These are phyloP conservation scores for Geosmithia putterillii DNA, from an alignment of 2,329 filamentous ascomycete species.

Conservation along the genomic window DNA sequence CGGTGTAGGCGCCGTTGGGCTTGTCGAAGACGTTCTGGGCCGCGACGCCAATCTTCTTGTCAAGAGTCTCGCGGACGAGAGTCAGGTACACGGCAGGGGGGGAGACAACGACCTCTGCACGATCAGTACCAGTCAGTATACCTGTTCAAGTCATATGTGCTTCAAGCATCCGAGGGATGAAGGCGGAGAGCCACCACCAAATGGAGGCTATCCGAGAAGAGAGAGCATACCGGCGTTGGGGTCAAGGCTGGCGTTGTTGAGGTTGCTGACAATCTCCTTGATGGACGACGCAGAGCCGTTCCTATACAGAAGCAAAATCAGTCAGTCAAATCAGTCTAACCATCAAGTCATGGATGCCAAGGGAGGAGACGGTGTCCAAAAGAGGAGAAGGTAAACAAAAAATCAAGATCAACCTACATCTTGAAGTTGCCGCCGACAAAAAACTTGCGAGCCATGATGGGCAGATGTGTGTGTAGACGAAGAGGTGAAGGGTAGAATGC, in stretches of 20 bases:
- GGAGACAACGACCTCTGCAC: slow-evolving; percentile 81
- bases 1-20: slow-evolving; percentile 92
- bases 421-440: slow-evolving; percentile 99
- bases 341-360: slow-evolving; percentile 3
- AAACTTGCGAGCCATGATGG: slow-evolving; percentile 87
- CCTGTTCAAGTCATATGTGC: too few species aligned
- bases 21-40: slow-evolving; percentile 97
- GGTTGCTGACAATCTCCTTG: slow-evolving; percentile 77
- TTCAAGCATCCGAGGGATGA: too few species aligned
- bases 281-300: slow-evolving; percentile 87
- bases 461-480: not conserved
- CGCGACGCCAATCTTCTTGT: slow-evolving; percentile 68
- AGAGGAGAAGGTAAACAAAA: too few species aligned
- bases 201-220: not conserved
- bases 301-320: slow-evolving; percentile 36
- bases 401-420: slow-evolving; percentile 81
- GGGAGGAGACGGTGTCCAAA: slow-evolving; percentile 4
- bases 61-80: slow-evolving; percentile 68
- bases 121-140: not conserved
- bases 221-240: slow-evolving; percentile 52
- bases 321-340: slow-evolving; percentile 1
- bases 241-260: slow-evolving; percentile 78
- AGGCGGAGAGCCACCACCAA: not conserved
- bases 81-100: slow-evolving; percentile 86
- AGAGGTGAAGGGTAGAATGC: slow-evolving; percentile 1